Conservation (phyloP, 495 filamentous ascomycete genomes). For the Aspergillus coremiiformis region DNA sequence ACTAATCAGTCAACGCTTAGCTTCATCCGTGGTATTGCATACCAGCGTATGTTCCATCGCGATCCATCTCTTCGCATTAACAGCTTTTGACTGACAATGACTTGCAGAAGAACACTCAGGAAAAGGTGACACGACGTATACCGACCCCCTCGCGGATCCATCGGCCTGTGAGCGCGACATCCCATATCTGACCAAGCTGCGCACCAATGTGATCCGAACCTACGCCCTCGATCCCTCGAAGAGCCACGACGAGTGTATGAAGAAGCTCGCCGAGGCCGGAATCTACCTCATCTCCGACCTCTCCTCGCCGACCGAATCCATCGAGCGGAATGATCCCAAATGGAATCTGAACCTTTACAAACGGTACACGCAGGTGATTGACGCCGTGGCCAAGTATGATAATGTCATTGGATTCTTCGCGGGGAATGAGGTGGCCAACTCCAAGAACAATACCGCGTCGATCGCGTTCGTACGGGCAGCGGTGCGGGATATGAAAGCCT, state of each 20-base stretch:
- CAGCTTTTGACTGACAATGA: not conserved
- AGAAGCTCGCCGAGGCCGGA: conserved; percentile 65
- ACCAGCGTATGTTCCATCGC: conserved; percentile 49
- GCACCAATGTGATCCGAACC: conserved; percentile 82
- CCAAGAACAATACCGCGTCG: conserved; percentile 67
- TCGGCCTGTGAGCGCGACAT: conserved; percentile 68
- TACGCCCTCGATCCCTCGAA: conserved; percentile 78
- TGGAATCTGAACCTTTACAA: conserved; percentile 71
- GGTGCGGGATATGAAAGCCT: conserved; percentile 83
- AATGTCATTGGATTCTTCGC: conserved; percentile 93
- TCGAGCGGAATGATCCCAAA: conserved; percentile 65
- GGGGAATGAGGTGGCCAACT: conserved; percentile 90
- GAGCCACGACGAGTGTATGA: conserved; percentile 77
- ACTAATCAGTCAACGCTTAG: conserved; percentile 20
- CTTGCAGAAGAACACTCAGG: conserved; percentile 39
- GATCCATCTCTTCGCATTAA: not conserved
- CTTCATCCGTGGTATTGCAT: conserved; percentile 80
- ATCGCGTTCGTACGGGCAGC: conserved; percentile 92
- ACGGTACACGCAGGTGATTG: conserved; percentile 73
- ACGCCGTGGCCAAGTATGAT: conserved; percentile 64
- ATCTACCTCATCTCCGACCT: conserved; percentile 92
- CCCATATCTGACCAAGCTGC: conserved; percentile 61
- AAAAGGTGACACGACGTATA: conserved; percentile 33
- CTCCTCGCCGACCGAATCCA: conserved; percentile 70
- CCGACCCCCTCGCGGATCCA: conserved; percentile 63